Conservation (phyloP, 1,284 basidiomycete genomes). For the Cutaneotrichosporon arboriforme region DNA sequence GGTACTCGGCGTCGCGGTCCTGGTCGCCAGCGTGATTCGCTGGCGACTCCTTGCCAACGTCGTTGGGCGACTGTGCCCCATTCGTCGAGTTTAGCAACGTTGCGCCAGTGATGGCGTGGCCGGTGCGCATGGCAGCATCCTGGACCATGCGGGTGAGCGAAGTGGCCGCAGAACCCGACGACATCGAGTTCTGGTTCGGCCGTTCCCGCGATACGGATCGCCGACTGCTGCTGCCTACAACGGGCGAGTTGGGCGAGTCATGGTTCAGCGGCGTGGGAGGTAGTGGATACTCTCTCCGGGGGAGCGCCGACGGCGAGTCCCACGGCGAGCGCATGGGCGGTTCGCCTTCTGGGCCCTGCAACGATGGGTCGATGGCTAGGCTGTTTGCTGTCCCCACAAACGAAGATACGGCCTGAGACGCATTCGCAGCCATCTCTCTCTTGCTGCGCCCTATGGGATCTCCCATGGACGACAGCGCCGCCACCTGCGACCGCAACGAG, state of each 20-base stretch:
- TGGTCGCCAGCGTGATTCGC: conserved; percentile 4
- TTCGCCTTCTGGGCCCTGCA: conserved; percentile 22
- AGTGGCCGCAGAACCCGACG: conserved; percentile 22
- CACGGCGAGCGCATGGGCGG: conserved; percentile 20
- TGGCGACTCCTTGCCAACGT: conserved; percentile 19
- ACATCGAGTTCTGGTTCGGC: conserved; percentile 13
- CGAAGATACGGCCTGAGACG: conserved; percentile 25
- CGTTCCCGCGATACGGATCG: conserved; percentile 1
- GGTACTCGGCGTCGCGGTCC: conserved; percentile 9
- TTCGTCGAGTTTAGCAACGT: conserved; percentile 19
- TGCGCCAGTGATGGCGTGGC: conserved; percentile 34
- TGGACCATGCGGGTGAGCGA: conserved; percentile 46
- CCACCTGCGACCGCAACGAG: conserved; percentile 43
- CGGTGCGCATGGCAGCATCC: conserved; percentile 43
- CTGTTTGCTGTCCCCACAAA: conserved; percentile 8
- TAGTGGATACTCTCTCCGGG: conserved; percentile 28
- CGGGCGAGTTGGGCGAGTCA: conserved; percentile 22
- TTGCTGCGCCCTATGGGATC: conserved; percentile 26
- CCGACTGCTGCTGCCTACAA: conserved; percentile 9
- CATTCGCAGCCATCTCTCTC: conserved; percentile 22
- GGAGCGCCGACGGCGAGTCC: conserved; percentile 10
- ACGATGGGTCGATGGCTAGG: conserved; percentile 18
- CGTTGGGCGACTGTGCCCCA: conserved; percentile 17
- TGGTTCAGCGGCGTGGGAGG: conserved; percentile 16
- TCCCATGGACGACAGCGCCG: conserved; percentile 20